These are phyloP conservation scores for Ulota crispa DNA, from an alignment of 225 moss, liverwort and hornwort genomes.

Conservation along the genomic window DNA sequence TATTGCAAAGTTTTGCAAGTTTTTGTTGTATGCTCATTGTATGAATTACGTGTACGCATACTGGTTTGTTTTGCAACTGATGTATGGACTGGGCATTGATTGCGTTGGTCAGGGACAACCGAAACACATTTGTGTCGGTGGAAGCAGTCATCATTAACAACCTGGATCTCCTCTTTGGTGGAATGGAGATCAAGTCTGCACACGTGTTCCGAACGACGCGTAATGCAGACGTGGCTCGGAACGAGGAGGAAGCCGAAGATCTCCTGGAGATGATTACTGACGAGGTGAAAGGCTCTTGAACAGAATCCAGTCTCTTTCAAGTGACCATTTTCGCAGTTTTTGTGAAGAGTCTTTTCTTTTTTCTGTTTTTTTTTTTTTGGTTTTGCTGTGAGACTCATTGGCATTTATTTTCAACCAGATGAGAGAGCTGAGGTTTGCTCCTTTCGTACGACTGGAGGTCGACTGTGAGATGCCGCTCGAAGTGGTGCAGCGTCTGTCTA, in stretches of 20 bases:
- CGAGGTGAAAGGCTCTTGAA: constrained; percentile 34
- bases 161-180: constrained; percentile 61
- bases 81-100: constrained; percentile 8
- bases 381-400: constrained; percentile 9
- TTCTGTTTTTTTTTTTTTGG: too few species aligned
- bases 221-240: constrained; percentile 64
- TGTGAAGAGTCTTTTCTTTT: neutral
- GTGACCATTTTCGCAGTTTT: neutral
- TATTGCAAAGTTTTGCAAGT: neutral
- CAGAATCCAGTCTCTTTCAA: neutral
- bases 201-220: constrained; percentile 57
- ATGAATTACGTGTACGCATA: neutral
- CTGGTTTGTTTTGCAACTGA: constrained; percentile 1
- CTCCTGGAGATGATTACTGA: constrained; percentile 67
- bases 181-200: constrained; percentile 63
- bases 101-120: constrained; percentile 47
- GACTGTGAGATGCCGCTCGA: constrained; percentile 59
- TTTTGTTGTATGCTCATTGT: neutral
- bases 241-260: constrained; percentile 67
- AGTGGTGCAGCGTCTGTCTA: constrained; percentile 53
- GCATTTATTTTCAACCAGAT: constrained; percentile 32
- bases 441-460: constrained; percentile 60
- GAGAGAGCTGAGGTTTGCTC: constrained; percentile 62
- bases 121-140: constrained; percentile 52
- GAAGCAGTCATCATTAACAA: constrained; percentile 60